Conservation (phyloP, 306 rosid genomes). For the Alnus glutinosa region DNA sequence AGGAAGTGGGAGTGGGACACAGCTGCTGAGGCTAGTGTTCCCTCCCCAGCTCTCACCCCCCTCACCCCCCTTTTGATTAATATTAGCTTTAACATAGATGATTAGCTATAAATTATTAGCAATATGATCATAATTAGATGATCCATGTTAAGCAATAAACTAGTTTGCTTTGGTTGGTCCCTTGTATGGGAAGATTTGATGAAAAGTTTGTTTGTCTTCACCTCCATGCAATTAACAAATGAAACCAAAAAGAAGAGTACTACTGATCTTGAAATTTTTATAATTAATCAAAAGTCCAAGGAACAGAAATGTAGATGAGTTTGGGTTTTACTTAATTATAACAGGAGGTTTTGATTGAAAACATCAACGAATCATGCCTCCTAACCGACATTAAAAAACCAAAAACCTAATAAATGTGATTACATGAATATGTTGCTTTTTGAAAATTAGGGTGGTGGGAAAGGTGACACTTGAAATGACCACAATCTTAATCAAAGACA, state of each 20-base stretch:
- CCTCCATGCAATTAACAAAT: conserved; percentile 22
- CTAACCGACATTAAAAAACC: conserved; percentile 27
- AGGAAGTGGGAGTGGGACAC: conserved; percentile 38
- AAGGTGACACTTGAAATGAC: conserved; percentile 31
- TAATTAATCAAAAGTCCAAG: conserved; percentile 16
- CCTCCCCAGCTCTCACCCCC: background rate
- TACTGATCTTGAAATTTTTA: background rate
- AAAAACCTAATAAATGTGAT: conserved; percentile 24
- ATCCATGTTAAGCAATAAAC: conserved; percentile 31
- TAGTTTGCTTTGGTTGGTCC: conserved; percentile 1
- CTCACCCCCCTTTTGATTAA: conserved; percentile 23
- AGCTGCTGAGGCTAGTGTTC: conserved; percentile 15
- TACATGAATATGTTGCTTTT: conserved; percentile 21
- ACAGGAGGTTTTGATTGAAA: conserved; percentile 25
- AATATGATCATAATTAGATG: conserved; percentile 1
- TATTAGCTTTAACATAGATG: conserved; percentile 18
- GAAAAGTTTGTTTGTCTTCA: conserved; percentile 54
- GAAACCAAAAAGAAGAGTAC: conserved; percentile 29
- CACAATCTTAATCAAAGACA: conserved; percentile 36
- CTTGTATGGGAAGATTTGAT: conserved; percentile 48
- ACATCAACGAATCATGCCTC: conserved; percentile 23
- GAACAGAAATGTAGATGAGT: conserved; percentile 2
- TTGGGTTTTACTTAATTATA: too few relatives aligned
- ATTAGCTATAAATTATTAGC: conserved; percentile 24
- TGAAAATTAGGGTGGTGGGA: conserved; percentile 43